Base-by-base conservation (phyloP, 805 yeast species). In the Phaffomyces opuntiae region DNA sequence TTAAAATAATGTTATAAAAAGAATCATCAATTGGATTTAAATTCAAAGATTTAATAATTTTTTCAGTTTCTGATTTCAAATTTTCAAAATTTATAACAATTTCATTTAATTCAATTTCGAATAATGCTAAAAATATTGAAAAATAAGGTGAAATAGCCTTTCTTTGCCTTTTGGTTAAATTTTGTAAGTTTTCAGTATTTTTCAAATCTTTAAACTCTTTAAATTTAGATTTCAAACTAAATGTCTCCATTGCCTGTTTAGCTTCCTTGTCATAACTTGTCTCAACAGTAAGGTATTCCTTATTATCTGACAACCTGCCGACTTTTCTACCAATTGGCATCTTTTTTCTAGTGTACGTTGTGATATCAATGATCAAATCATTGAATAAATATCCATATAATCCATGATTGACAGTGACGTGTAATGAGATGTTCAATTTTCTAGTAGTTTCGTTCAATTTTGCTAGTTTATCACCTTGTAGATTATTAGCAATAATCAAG, bases 321-420 rank as follows among this genome's bases (percentile, higher is more conserved):
- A 75, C 48, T 43, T 68, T 65, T 12, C 84, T 75, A n/a, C 74
- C 60, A 9, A 67, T 59, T 21, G 69, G 65, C 37, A 78, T 75
- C 46, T 68, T 73, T 39, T 75, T 76, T 45, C 72, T 74, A 36
- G 77, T 80, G 40, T 75, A 73, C 4, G 64, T 66, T 3, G 87
- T 72, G 16, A 71, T 69, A 63, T 87, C 88, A 40, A 69, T 61
- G 11, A 87, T 75, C 49, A 91, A 70, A 63, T 93, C 99, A 4
- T 80, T 79, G 59, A 90, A 83, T 1, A 87, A 74, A 56, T 78
- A 86, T 1, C 96, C 96, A 61, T 76, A 88, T 59, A 90, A 67
- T 0, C 99, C 99, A 61, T 83, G 83, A 3, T 80, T 59, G 0
- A 81, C 83, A 1, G 86, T 67, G 14, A 77, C 72, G 60, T 85